A percentile compares a stretch with the other conserved stretches of the same genome.
Conservation (phyloP, 306 rosid genomes). For the Arachis stenosperma region DNA sequence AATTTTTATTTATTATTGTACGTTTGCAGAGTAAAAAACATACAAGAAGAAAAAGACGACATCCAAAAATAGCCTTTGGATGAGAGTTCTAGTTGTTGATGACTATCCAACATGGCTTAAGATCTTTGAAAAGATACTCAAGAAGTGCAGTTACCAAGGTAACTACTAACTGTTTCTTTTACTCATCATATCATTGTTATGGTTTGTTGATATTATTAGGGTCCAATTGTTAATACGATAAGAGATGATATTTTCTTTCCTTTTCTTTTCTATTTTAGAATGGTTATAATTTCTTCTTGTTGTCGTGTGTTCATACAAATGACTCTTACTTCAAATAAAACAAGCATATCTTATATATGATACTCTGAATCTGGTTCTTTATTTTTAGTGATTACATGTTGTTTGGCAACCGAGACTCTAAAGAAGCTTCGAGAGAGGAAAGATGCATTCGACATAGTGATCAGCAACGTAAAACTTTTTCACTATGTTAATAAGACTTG, state of each 20-base stretch:
- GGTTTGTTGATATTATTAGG: too few relatives aligned
- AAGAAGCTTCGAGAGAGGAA: conserved; percentile 78
- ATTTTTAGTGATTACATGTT: conserved; percentile 80
- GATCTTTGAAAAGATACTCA: conserved; percentile 89
- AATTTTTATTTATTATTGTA: too few relatives aligned
- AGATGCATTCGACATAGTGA: conserved; percentile 82
- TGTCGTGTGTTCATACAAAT: too few relatives aligned
- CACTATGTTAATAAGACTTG: conserved; percentile 15
- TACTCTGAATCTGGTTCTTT: conserved; percentile 10
- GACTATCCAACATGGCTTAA: conserved; percentile 86
- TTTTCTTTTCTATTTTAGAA: too few relatives aligned
- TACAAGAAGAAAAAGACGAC: too few relatives aligned
- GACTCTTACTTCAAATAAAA: too few relatives aligned
- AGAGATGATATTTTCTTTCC: too few relatives aligned
- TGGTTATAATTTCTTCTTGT: too few relatives aligned
- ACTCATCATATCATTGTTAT: not conserved
- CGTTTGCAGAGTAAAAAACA: too few relatives aligned
- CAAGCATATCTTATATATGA: not conserved
- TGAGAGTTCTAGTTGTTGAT: conserved; percentile 89
- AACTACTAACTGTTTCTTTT: not conserved
- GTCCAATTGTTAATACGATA: too few relatives aligned
- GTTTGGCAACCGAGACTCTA: conserved; percentile 73
- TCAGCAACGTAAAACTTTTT: conserved; percentile 64
- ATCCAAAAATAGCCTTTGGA: too few relatives aligned
- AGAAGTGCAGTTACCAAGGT: conserved; percentile 82